Evolutionary conservation across 768 basidiomycete genomes (phyloP), one percentile per base, ranked within the genome.

Genomic region (Cyclocybe aegerita): DNA sequence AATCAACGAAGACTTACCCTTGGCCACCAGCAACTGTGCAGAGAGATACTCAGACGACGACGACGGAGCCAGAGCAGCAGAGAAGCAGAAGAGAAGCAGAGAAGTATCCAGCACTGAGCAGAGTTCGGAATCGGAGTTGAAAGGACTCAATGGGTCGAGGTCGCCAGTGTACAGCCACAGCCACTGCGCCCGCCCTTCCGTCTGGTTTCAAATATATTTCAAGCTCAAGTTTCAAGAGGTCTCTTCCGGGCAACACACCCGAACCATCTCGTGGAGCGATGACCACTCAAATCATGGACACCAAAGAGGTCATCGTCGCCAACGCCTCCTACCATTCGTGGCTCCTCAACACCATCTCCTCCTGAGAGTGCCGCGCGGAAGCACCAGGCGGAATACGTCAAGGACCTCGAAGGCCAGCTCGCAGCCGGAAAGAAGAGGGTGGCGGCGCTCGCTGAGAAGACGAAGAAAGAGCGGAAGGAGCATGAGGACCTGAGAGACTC

Each of bases 391-490:
- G 53, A 50, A 9, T 72, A 72, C 52, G 54, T 77, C 53, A 55
- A 52, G 37, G 71, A 72, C 37, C 59, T 76, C 4, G 62, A 72
- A 50, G 44, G 9, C 6, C 63, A 69, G 52, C 23, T 70, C 14
- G 43, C 47, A 2, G 45, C 50, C 8, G 61, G 64, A 30, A 55
- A 62, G 32, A 55, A 55, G 44, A 65, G 49, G 48, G 54, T 75
- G 23, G 55, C 55, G 40, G 56, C 54, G 17, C 60, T 75, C 14
- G 60, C 61, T 9, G 62, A 65, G 48, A 70, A 67, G 51, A 78
- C 76, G 12, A 73, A 65, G 54, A 78, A 76, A 53, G 74, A 76
- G 55, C 54, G 73, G 44, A 73, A 73, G 57, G 75, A 73, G 48
- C 73, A 79, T 57, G 68, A 71, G 48, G 53, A 60, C 11, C 49